Evolutionary conservation across 345 rosid species (phyloP).

Genomic region (Aethionema arabicum): DNA sequence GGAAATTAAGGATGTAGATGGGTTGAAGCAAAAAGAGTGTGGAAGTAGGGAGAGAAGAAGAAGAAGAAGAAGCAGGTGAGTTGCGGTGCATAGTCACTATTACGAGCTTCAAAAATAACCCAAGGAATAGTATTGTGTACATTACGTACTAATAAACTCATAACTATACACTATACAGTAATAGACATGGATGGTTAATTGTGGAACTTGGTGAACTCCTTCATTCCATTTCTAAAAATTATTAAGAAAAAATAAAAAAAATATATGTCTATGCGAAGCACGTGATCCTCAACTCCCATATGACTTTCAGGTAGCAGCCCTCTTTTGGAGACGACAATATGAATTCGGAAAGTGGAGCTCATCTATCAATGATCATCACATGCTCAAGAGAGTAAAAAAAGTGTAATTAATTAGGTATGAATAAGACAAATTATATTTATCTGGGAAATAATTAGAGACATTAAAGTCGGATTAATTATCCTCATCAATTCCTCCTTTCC

Average conservation of each 20-base stretch:
- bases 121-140: no score
- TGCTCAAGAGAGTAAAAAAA: constrained; percentile 30
- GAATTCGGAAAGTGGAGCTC: no score
- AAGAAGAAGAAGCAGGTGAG: neutral
- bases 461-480: constrained; percentile 8
- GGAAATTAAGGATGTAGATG: constrained; percentile 9
- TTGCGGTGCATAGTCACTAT: constrained; percentile 7
- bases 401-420: constrained; percentile 17
- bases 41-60: constrained; percentile 16
- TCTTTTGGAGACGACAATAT: neutral
- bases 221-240: neutral
- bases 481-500: constrained; percentile 34
- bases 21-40: constrained; percentile 25
- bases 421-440: constrained; percentile 31
- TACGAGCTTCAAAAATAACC: no score
- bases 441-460: constrained; percentile 29
- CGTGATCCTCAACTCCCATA: constrained; percentile 19
- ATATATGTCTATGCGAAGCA: constrained; percentile 7
- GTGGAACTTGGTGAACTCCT: constrained; percentile 6
- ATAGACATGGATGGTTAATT: no score
- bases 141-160: no score
- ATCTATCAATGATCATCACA: constrained; percentile 22
- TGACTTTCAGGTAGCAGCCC: constrained; percentile 23
- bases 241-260: neutral
- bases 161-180: no score